Percentiles rank a stretch among this genome's conserved stretches.
These are phyloP conservation scores for Sclerotinia spermophila DNA, from an alignment of 2,329 filamentous ascomycete genomes.

Conservation along the genomic window DNA sequence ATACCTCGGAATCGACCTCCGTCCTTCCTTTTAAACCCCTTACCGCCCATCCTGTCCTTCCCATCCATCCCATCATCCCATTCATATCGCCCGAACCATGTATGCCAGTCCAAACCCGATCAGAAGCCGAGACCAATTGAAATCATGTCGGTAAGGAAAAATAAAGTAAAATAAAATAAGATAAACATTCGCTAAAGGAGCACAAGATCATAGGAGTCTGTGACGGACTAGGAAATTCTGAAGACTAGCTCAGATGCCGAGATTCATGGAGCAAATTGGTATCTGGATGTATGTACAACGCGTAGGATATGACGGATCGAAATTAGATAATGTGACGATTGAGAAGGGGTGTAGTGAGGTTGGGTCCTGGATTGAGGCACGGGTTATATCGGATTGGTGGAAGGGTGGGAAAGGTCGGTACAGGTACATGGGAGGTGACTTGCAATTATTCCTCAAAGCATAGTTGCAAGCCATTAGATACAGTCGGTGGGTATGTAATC, in stretches of 20 bases:
- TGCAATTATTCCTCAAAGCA: too few relatives aligned
- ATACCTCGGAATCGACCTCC: background rate
- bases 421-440: background rate
- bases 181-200: constrained; percentile 3
- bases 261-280: background rate
- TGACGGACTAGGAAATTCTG: background rate
- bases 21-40: background rate
- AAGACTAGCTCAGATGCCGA: background rate
- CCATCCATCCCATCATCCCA: background rate
- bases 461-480: background rate
- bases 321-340: background rate
- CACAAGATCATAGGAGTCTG: background rate
- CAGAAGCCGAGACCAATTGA: background rate
- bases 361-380: background rate
- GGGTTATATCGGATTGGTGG: background rate
- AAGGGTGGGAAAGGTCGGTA: background rate
- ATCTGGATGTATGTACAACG: constrained; percentile 4
- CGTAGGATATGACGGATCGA: background rate
- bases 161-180: background rate
- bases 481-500: background rate
- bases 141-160: background rate
- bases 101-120: background rate
- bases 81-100: background rate
- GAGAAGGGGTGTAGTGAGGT: background rate
- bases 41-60: background rate